Evolutionary conservation across 2,329 filamentous ascomycete species (phyloP).

Genomic region (Fonsecaea pugnacius): DNA sequence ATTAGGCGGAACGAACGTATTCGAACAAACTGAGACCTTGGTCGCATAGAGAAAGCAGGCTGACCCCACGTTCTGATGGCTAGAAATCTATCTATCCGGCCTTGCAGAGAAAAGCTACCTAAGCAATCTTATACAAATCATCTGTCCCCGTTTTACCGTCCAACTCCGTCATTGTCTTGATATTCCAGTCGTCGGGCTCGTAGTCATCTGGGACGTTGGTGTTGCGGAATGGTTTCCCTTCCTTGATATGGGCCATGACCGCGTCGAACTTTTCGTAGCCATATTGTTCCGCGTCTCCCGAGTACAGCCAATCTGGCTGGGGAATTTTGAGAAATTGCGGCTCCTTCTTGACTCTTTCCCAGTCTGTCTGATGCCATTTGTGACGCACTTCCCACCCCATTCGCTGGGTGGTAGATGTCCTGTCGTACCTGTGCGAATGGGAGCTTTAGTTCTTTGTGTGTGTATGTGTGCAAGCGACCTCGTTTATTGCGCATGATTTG

Average conservation of each 20-base stretch:
- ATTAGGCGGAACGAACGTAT: no score
- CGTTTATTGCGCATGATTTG: no score
- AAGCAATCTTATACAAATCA: neutral
- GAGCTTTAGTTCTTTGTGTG: constrained; percentile 28
- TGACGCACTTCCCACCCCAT: constrained; percentile 43
- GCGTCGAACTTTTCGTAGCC: constrained; percentile 47
- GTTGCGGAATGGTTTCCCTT: constrained; percentile 50
- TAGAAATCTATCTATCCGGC: no score
- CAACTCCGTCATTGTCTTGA: constrained; percentile 43
- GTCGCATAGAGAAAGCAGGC: no score
- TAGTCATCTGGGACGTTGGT: constrained; percentile 52
- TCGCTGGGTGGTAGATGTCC: constrained; percentile 56
- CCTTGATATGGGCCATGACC: constrained; percentile 47
- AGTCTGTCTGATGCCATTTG: constrained; percentile 58
- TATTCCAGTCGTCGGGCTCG: constrained; percentile 48
- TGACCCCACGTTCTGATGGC: no score
- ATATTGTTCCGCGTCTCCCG: constrained; percentile 55
- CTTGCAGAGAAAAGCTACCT: no score
- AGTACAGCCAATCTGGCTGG: constrained; percentile 55
- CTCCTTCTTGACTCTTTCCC: constrained; percentile 50
- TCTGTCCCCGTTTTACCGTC: neutral
- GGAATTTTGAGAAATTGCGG: constrained; percentile 52
- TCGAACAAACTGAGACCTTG: no score
- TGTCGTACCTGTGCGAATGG: constrained; percentile 44
- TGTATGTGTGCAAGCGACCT: no score